Percentiles rank a stretch among this genome's conserved stretches.
Evolutionary conservation across 1,284 basidiomycete genomes (phyloP).

Genomic region (Moesziomyces sp.): DNA sequence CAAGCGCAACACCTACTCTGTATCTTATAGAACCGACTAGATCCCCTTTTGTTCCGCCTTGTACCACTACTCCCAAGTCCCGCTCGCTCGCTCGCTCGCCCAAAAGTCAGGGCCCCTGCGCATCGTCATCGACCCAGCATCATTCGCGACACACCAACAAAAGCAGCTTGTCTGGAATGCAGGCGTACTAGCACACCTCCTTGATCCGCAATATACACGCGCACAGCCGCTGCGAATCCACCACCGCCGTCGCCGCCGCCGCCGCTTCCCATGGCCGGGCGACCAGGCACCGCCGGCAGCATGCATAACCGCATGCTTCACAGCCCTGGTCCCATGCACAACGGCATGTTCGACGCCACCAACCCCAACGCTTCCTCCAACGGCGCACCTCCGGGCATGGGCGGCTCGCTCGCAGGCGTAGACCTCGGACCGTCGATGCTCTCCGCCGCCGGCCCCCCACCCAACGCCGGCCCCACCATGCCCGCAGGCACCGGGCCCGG

Average conservation of each 20-base stretch:
- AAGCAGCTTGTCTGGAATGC: too few species aligned
- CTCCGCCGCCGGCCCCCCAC: constrained; percentile 55
- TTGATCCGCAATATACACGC: background rate
- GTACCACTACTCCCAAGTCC: too few species aligned
- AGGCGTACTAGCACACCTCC: too few species aligned
- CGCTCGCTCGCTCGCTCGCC: too few species aligned
- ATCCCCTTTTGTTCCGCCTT: too few species aligned
- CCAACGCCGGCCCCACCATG: constrained; percentile 55
- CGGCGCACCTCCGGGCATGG: constrained; percentile 47
- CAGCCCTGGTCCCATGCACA: constrained; percentile 36
- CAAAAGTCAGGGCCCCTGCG: too few species aligned
- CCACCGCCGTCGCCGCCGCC: too few species aligned
- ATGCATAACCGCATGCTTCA: constrained; percentile 40
- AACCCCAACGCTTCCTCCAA: constrained; percentile 14
- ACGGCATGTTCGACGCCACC: constrained; percentile 8
- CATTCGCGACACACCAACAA: too few species aligned
- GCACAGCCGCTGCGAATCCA: background rate
- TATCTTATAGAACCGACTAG: too few species aligned
- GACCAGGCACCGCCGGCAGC: constrained; percentile 24
- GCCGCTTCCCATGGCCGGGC: constrained; percentile 19
- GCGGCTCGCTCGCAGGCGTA: constrained; percentile 53
- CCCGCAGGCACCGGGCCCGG: constrained; percentile 60
- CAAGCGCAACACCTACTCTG: too few species aligned
- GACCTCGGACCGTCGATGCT: constrained; percentile 60
- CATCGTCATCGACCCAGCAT: too few species aligned